These are phyloP conservation scores for Chaetomiaceae sp. DNA, from an alignment of 2,329 filamentous ascomycete genomes.

Conservation along the genomic window DNA sequence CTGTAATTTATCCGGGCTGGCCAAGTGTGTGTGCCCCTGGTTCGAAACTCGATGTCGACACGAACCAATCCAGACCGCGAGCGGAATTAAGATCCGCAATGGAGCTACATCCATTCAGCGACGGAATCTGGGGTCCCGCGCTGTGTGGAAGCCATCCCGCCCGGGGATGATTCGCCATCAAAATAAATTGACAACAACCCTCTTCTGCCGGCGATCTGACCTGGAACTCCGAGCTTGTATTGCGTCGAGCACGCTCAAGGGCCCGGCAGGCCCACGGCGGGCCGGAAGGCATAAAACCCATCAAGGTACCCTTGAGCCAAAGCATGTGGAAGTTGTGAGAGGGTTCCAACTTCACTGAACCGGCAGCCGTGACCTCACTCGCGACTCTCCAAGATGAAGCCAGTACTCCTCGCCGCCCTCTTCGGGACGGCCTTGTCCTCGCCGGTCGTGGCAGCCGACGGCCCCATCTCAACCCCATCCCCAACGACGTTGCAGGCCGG, in stretches of 20 bases:
- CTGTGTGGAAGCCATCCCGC: neutral
- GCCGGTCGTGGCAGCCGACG: slow-evolving; percentile 15
- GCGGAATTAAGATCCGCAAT: neutral
- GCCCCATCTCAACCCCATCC: slow-evolving; percentile 20
- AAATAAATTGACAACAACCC: slow-evolving; percentile 4
- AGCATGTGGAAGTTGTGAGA: too few relatives aligned
- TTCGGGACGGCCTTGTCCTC: slow-evolving; percentile 19
- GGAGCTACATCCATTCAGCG: neutral
- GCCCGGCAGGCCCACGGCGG: neutral
- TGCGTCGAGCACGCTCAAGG: neutral
- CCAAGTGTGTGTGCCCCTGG: too few relatives aligned
- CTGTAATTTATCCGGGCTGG: too few relatives aligned
- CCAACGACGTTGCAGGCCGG: slow-evolving; percentile 44
- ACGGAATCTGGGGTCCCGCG: slow-evolving; percentile 7
- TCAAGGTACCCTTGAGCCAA: neutral
- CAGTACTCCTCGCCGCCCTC: slow-evolving; percentile 12
- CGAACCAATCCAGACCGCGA: neutral
- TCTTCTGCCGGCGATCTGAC: neutral
- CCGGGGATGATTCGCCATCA: neutral
- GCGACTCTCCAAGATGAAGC: slow-evolving; percentile 13
- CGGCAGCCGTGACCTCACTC: too few relatives aligned
- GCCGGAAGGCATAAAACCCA: neutral
- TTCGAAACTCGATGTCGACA: neutral
- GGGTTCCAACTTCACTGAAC: too few relatives aligned
- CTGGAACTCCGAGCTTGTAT: neutral